Evolutionary conservation across 257 asterid genomes (phyloP).

Genomic region (Coffea eugenioides): DNA sequence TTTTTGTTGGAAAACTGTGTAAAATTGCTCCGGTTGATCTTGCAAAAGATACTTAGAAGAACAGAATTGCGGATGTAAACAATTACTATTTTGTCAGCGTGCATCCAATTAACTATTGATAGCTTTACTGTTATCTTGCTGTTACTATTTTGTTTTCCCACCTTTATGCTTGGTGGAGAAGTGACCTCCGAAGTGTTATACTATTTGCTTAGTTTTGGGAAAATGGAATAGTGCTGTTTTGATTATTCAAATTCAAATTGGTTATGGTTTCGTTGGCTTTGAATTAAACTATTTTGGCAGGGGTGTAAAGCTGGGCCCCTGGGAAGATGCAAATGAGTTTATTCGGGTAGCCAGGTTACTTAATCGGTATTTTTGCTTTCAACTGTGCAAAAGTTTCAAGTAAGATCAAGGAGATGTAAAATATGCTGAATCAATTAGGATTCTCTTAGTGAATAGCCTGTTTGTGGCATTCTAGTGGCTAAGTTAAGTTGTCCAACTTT

Average conservation of each 20-base stretch:
- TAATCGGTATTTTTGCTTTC: slow-evolving; percentile 24
- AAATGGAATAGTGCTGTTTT: not conserved
- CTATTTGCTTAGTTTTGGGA: slow-evolving; percentile 14
- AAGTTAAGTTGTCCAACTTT: not conserved
- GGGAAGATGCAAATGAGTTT: slow-evolving; percentile 33
- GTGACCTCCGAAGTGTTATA: slow-evolving; percentile 6
- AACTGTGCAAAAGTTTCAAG: slow-evolving; percentile 23
- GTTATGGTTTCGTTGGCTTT: slow-evolving; percentile 35
- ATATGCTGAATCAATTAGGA: slow-evolving; percentile 20
- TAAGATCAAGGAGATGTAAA: slow-evolving; percentile 16
- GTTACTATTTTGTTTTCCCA: not conserved
- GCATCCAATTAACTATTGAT: not conserved
- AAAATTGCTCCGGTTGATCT: not conserved
- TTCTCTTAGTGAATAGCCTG: slow-evolving; percentile 18
- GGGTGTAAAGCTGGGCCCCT: slow-evolving; percentile 47
- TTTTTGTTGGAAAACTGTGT: not conserved
- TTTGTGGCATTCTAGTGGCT: slow-evolving; percentile 16
- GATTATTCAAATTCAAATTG: slow-evolving; percentile 12
- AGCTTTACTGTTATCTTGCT: not conserved
- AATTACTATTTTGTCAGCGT: not conserved
- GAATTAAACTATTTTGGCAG: slow-evolving; percentile 63
- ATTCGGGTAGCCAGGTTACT: slow-evolving; percentile 23
- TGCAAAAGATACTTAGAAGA: too few species aligned
- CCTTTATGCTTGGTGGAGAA: not conserved
- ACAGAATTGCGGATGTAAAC: not conserved